Evolutionary conservation across 257 asterid genomes (phyloP), one percentile per base, ranked within the genome.

Genomic region (Solanum sparsipilum): DNA sequence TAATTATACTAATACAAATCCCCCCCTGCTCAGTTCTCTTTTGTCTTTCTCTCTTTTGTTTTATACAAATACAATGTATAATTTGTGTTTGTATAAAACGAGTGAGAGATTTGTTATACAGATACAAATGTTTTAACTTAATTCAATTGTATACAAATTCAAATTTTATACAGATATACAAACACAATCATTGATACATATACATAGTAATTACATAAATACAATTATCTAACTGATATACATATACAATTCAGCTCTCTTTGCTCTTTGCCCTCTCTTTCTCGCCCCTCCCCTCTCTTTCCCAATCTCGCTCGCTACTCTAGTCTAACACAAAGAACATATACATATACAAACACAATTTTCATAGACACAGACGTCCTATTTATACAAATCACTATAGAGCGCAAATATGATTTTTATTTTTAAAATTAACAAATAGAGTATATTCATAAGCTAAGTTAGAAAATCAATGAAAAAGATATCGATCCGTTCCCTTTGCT

Each of bases 341-440:
- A 6, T 52, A 0, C 63, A 52, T 52, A 0, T 6, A 6, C 63
- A 52, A 16, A 0, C 56, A 52, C 9, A 52, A 18, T 52, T 52
- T 52, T 0, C 10, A 6, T 0, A 52, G n/a, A 52, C 9, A 0
- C 63, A 52, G 0, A 16, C 0, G 3, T 16, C 0, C 1, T 0
- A 52, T 52, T 52, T 52, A 52, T 52, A 52, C 0, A 52, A 52
- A 6, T 52, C 0, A 0, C 4, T 52, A 1, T 18, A 52, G 0
- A 52, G n/a, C 10, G 7, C 63, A 52, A 52, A 52, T 52, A 6
- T 52, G 0, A 52, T 52, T 52, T 52, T 5, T 52, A 52, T 52
- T 52, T 0, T 4, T 16, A 52, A 2, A 52, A 2, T 56, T 0
- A 56, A 18, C 65, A 56, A 18, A 56, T 0, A 0, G 11, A 58